Conservation (phyloP, 345 rosid species). For the Acer campestre region DNA sequence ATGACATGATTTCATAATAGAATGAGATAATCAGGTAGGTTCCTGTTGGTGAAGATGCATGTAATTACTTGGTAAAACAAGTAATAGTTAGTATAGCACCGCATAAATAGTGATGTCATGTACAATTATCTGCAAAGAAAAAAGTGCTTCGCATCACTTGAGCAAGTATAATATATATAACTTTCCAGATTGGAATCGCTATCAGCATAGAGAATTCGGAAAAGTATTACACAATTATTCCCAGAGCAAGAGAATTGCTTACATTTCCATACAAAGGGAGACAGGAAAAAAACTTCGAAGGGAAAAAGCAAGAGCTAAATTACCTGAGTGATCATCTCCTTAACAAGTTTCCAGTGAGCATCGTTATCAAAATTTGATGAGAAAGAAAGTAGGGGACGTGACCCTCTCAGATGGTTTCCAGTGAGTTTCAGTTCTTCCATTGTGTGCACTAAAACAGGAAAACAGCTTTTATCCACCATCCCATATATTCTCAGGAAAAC, state of each 20-base stretch:
- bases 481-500: neutral
- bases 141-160: neutral
- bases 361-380: constrained; percentile 82
- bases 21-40: constrained; percentile 1
- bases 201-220: neutral
- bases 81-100: neutral
- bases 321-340: constrained; percentile 87
- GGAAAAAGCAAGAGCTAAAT: constrained; percentile 1
- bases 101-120: neutral
- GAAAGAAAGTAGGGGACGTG: constrained; percentile 84
- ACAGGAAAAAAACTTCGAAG: neutral
- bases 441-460: constrained; percentile 68
- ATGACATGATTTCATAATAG: too few relatives aligned
- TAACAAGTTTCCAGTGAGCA: constrained; percentile 88
- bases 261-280: neutral
- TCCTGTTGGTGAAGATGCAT: neutral
- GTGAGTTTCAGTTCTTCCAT: constrained; percentile 98
- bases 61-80: neutral
- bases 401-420: constrained; percentile 89
- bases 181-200: neutral
- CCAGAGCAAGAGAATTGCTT: neutral
- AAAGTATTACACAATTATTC: neutral
- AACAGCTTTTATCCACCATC: neutral
- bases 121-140: neutral
- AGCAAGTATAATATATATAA: neutral